These are phyloP conservation scores for Mucuna pruriens DNA, from an alignment of 306 rosid species.

Conservation along the genomic window DNA sequence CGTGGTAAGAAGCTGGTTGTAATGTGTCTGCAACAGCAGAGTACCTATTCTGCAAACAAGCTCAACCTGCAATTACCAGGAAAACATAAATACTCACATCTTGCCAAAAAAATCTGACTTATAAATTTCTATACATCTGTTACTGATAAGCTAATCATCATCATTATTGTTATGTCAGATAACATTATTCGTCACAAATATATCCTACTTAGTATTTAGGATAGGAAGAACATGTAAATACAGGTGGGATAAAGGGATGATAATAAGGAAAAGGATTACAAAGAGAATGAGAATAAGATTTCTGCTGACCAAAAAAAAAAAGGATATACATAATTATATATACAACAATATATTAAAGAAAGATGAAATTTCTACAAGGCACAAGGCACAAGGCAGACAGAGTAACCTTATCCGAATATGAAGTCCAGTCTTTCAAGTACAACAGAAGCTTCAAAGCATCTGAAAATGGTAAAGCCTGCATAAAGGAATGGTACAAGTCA, in stretches of 20 bases:
- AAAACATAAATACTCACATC: constrained; percentile 1
- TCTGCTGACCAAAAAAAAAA: not conserved
- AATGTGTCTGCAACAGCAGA: constrained; percentile 75
- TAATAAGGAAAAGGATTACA: not conserved
- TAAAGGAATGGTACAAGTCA: constrained; percentile 28
- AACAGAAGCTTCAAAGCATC: constrained; percentile 85
- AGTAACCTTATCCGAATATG: constrained; percentile 83
- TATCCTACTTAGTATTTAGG: not conserved
- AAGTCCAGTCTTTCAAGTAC: constrained; percentile 85
- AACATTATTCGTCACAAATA: not conserved
- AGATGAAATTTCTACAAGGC: constrained; percentile 2
- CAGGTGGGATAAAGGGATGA: not conserved
- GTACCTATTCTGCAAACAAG: constrained; percentile 80
- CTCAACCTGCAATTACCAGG: constrained; percentile 72
- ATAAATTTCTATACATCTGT: not conserved
- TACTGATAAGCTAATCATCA: not conserved
- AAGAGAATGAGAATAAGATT: constrained; percentile 7
- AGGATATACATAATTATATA: not conserved
- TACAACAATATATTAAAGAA: not conserved
- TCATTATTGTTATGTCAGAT: constrained; percentile 3
- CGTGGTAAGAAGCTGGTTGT: constrained; percentile 77
- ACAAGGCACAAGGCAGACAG: not conserved
- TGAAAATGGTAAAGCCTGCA: constrained; percentile 91
- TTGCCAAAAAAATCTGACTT: not conserved
- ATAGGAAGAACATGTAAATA: not conserved